Conservation (phyloP, 768 basidiomycete genomes). For the Mycena leptocephala region DNA sequence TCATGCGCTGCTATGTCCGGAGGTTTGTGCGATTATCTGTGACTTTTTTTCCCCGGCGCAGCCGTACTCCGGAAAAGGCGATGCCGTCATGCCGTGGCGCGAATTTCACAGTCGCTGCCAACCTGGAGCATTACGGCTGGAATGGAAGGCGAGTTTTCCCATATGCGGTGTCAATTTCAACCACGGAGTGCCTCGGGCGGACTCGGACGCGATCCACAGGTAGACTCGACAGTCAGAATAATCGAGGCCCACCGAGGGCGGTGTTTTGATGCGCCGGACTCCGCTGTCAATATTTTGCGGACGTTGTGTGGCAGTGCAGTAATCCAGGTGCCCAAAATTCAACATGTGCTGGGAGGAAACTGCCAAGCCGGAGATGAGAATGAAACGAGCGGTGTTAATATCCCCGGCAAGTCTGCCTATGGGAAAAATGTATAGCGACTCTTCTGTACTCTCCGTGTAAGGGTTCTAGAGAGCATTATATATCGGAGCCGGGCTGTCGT, state of each 20-base stretch:
- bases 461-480: neutral
- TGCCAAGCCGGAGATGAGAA: neutral
- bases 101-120: neutral
- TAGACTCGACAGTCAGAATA: too few relatives aligned
- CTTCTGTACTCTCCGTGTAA: neutral
- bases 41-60: neutral
- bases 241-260: neutral
- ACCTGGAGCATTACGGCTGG: neutral
- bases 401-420: conserved; percentile 3
- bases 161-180: conserved; percentile 5
- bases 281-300: neutral
- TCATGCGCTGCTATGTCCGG: conserved; percentile 16
- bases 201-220: neutral
- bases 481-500: conserved; percentile 4
- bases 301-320: neutral
- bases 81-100: conserved; percentile 24
- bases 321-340: neutral
- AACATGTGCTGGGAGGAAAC: neutral
- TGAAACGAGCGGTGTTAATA: conserved; percentile 5
- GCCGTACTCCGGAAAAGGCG: neutral
- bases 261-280: neutral
- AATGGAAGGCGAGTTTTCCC: neutral
- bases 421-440: neutral
- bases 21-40: neutral
- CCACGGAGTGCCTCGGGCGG: neutral